Base-by-base conservation (phyloP, 148 eudicot genomes). In the Vaccinium macrocarpon region DNA sequence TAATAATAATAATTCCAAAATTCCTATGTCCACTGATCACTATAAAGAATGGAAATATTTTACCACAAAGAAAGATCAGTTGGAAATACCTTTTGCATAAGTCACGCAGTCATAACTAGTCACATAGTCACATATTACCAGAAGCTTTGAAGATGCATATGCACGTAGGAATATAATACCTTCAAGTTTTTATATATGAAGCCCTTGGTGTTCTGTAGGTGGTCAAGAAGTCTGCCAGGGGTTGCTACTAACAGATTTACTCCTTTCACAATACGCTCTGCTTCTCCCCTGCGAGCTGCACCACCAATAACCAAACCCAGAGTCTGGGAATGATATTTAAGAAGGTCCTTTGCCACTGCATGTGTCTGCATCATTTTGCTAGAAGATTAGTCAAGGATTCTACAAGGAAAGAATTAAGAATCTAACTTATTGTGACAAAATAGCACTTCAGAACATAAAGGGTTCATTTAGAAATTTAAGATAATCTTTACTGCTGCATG, bases 191-290 rank as follows among this genome's bases (percentile, higher is more conserved):
- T 96, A 88, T 81, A 94, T 11, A 93, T 86, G 56, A 94, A 96
- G 29, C 95, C 95, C 87, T 94, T 94, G 56, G 99, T 94, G 81
- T 90, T 89, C 83, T 91, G 92, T 61, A 96, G 95, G 89, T 94
- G 99, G 85, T 96, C 98, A 88, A 94, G 95, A 89, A 96, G 95
- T 42, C 99, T 91, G 51, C 98, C 99, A 77, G 99, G 99, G 42
- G 99, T 96, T 64, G 92, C 99, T 21, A 96, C 93, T 79, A 96
- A 82, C 23, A 96, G 84, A 90, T 96, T 96, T 29, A 90, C 95
- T 76, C 99, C 99, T 85, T 91, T 94, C 16, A 84, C 94, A 79
- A 96, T 88, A 5, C 98, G 92, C 85, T 94, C 98, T 56, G 97
- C 97, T 85, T 96, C 99, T 71, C 84, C 90, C 86, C 92, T 91